Base-by-base conservation (phyloP, 192 early-diverging fungal genomes). In the Coemansia sp. region DNA sequence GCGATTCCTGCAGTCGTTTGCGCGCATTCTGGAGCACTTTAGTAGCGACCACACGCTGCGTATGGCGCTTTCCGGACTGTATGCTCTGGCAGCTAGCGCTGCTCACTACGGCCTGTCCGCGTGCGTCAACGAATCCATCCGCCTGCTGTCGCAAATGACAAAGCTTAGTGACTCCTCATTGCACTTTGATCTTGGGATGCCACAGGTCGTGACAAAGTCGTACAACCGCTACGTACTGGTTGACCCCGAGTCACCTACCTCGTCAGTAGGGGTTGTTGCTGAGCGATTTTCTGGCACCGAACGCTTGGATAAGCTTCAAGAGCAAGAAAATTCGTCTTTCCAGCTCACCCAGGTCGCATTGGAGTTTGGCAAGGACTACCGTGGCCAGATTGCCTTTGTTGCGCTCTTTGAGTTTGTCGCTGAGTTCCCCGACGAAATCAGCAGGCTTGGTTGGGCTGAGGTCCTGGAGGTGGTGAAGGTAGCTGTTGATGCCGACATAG, bases 331-430 rank as follows among this genome's bases (percentile, higher is more conserved):
- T 1, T 35, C 39, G 26, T 65, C 70, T 6, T 61, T 73, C 15
- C 70, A 74, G 58, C 59, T 93, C 15, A 89, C 89, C 15, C 82
- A 87, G 35, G 66, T 86, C 43, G 84, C 90, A 0, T 86, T 95
- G 21, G 91, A 94, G 39, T 91, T 99, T 86, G 96, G 96, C 58
- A 82, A 87, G 37, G 93, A 91, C 65, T 92, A 92, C 65, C 88
- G 90, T 43, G 91, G 90, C n/a, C 95, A 98, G 78, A 80, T 96
- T 53, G 94, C 93, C 6, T 85, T 93, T 43, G 90, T 95, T 7
- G 83, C 96, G n/a, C 83, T 94, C 61, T 93, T 97, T 77, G 89
- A 70, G 30, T 28, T 78, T 28, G 66, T 48, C 0, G n/a, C 67
- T 9, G 86, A 28, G 81, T 94, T 48, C 83, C 84, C 43, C 75